phyloP scores from a whole-genome alignment of 192 early-diverging fungal genomes.

The Ramicandelaber brevisporus region DNA sequence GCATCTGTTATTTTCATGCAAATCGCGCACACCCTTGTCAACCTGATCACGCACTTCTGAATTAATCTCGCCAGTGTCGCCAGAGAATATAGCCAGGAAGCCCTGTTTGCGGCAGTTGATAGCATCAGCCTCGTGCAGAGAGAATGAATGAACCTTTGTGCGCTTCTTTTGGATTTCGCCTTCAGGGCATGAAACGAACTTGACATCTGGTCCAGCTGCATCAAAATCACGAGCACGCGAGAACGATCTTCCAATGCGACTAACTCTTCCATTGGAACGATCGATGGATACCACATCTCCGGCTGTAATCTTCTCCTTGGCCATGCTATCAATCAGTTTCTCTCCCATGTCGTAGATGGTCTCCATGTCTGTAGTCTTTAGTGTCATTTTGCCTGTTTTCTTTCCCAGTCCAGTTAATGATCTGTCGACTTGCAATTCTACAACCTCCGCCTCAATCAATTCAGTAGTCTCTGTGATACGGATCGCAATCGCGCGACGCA shows the following conservation, averaged over 20 bases:
- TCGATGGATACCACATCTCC: conserved; percentile 22
- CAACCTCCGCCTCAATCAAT: conserved; percentile 95
- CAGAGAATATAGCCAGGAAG: conserved; percentile 89
- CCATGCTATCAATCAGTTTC: conserved; percentile 94
- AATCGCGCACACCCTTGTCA: conserved; percentile 86
- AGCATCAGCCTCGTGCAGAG: conserved; percentile 98
- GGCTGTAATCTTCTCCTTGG: conserved; percentile 93
- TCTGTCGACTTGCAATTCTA: conserved; percentile 91
- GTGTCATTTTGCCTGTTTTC: conserved; percentile 89
- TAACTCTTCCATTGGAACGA: conserved; percentile 65
- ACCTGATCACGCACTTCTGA: conserved; percentile 91
- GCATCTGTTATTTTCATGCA: conserved; percentile 96
- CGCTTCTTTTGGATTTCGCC: conserved; percentile 94
- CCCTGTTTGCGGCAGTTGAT: conserved; percentile 95
- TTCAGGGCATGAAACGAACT: conserved; percentile 97
- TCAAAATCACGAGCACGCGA: conserved; percentile 92
- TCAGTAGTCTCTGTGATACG: conserved; percentile 98
- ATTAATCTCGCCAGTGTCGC: conserved; percentile 96
- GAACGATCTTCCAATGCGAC: conserved; percentile 86
- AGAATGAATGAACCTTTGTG: conserved; percentile 91
- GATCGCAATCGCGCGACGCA: conserved; percentile 89
- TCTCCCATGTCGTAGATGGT: conserved; percentile 96
- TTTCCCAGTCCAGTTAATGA: conserved; percentile 72
- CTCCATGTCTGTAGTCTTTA: conserved; percentile 99
- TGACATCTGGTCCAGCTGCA: conserved; percentile 89